Base-by-base conservation (phyloP, 345 rosid species). In the Eucalyptus caleyi region DNA sequence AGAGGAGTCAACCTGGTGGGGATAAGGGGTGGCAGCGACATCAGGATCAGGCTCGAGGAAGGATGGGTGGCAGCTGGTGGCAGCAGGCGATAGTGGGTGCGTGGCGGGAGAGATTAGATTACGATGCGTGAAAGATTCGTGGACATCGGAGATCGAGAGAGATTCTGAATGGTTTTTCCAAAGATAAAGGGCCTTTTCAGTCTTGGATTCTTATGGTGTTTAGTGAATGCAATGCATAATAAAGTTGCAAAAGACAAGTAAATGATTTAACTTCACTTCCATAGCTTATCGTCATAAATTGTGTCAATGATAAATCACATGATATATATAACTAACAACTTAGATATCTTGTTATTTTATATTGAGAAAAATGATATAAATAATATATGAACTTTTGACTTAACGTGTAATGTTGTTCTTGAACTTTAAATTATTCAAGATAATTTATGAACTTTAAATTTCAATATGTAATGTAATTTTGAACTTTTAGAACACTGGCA, bases 401-500 rank as follows among this genome's bases (percentile, higher is more conserved):
- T 50, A 50, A 50, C 0, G 1, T 50, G 54, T 50, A 50, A 50
- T 50, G 4, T 51, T 51, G 54, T 51, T 51, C 9, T 51, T 18
- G 1, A 51, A 51, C 4, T 51, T 51, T 51, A 6, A 18, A 51
- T 51, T 51, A 51, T 51, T 51, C 0, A 16, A 1, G 6, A 51
- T 51, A 51, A 51, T 51, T 7, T 7, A 51, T 51, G 1, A 16
- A 6, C 1, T 50, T 16, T 50, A 16, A 1, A n/a, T n/a, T 1
- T 51, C 8, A 51, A 16, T 51, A 51, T 51, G 8, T 2, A 18
- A 18, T 18, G 4, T 51, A 51, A 51, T 51, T 0, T 18, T 51
- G 0, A 51, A 3, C 4, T 51, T 51, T 18, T 51, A 51, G 1
- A 0, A 51, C 2, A 51, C 18, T 1, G 3, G 6, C 8, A 16